A percentile compares a stretch with the other conserved stretches of the same genome.
Conservation (phyloP, 2,329 filamentous ascomycete genomes). For the Clarireedia hainanense region DNA sequence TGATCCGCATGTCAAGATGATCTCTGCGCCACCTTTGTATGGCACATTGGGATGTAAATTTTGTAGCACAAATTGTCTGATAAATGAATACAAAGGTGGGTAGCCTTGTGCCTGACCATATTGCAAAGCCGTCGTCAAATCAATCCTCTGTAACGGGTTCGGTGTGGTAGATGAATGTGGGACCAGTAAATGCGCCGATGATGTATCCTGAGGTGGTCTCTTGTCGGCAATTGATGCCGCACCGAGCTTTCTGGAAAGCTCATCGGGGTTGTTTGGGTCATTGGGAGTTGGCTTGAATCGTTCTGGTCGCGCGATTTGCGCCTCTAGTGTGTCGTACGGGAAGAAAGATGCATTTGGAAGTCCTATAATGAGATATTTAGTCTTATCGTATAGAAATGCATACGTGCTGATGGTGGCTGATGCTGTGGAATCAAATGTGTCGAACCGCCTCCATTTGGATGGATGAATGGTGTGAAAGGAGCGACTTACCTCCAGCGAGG, state of each 20-base stretch:
- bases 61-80: constrained; percentile 70
- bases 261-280: constrained; percentile 33
- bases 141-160: constrained; percentile 63
- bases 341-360: constrained; percentile 77
- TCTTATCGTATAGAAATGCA: background rate
- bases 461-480: background rate
- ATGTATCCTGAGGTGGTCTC: constrained; percentile 20
- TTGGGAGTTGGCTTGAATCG: constrained; percentile 68
- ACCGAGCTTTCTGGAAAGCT: constrained; percentile 31
- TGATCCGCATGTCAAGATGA: constrained; percentile 71
- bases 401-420: background rate
- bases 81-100: constrained; percentile 66
- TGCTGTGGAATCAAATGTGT: background rate
- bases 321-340: constrained; percentile 85
- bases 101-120: constrained; percentile 82
- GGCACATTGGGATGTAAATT: constrained; percentile 75
- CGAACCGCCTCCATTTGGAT: background rate
- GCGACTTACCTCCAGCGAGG: constrained; percentile 50
- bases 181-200: constrained; percentile 51
- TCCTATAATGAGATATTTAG: constrained; percentile 34
- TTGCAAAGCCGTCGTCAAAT: constrained; percentile 74
- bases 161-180: constrained; percentile 56
- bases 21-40: constrained; percentile 67
- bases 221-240: constrained; percentile 20
- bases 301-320: constrained; percentile 64